Conservation (phyloP, 371 early-diverging fungal species). For the Parasitella parasitica region DNA sequence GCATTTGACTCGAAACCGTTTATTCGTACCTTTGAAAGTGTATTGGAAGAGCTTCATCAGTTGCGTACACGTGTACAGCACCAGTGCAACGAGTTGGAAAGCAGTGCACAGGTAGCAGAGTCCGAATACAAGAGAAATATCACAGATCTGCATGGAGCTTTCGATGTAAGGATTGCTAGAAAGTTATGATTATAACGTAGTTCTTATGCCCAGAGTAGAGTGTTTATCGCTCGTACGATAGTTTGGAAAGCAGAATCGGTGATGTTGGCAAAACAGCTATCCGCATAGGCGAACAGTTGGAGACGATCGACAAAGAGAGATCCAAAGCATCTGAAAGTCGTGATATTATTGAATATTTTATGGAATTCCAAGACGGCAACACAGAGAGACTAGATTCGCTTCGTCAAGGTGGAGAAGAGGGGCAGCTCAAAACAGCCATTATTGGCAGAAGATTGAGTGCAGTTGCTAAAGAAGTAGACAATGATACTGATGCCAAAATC, state of each 20-base stretch:
- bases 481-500: constrained; percentile 68
- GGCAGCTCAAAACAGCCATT: constrained; percentile 88
- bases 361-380: constrained; percentile 82
- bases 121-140: constrained; percentile 72
- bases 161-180: constrained; percentile 59
- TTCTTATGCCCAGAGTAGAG: constrained; percentile 50
- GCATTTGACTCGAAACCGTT: constrained; percentile 81
- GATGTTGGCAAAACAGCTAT: constrained; percentile 96
- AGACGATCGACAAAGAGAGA: constrained; percentile 90
- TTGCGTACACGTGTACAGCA: constrained; percentile 74
- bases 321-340: constrained; percentile 84
- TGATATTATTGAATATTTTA: constrained; percentile 88
- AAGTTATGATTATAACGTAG: background rate
- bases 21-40: constrained; percentile 86
- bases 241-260: constrained; percentile 82
- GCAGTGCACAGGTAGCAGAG: constrained; percentile 71
- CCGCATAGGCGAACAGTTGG: constrained; percentile 95
- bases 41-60: constrained; percentile 76
- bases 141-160: constrained; percentile 66
- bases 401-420: constrained; percentile 74
- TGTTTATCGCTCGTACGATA: constrained; percentile 79
- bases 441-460: constrained; percentile 83
- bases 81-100: constrained; percentile 84
- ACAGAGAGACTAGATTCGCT: constrained; percentile 75
- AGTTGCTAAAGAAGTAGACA: constrained; percentile 88